Conservation (phyloP, 2,329 filamentous ascomycete species). For the Colletotrichum sublineola region DNA sequence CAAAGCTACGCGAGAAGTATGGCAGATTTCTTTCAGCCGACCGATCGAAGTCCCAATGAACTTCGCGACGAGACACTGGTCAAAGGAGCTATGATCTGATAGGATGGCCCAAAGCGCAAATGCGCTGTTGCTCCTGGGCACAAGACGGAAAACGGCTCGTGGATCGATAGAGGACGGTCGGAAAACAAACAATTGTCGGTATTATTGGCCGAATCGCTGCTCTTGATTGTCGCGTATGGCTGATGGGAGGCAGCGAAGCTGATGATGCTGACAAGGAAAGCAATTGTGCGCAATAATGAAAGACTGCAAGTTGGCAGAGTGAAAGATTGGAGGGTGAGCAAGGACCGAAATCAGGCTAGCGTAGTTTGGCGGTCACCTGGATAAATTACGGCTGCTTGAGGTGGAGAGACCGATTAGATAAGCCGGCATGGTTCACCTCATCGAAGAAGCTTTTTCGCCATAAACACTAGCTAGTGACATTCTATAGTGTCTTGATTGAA, state of each 20-base stretch:
- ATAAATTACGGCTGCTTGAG: constrained; percentile 23
- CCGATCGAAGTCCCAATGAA: not conserved
- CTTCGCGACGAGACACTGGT: not conserved
- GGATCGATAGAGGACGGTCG: not conserved
- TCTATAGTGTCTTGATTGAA: not conserved
- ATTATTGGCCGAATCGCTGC: not conserved
- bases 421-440: not conserved
- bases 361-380: constrained; percentile 35
- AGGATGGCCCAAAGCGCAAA: constrained; percentile 27
- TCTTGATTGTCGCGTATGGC: constrained; percentile 18
- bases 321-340: constrained; percentile 39
- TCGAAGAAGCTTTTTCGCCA: no score
- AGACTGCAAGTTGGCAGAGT: constrained; percentile 33
- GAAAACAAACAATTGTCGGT: not conserved
- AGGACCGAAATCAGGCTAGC: constrained; percentile 38
- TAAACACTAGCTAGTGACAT: not conserved
- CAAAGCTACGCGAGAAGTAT: not conserved
- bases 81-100: constrained; percentile 15
- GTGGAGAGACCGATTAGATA: constrained; percentile 17
- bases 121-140: constrained; percentile 21
- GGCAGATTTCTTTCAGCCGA: not conserved
- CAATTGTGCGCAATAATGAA: constrained; percentile 26
- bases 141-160: not conserved
- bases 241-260: constrained; percentile 15
- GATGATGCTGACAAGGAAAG: constrained; percentile 4